Conservation (phyloP, 140 eudicot genomes). For the Oenanthe javanica region DNA sequence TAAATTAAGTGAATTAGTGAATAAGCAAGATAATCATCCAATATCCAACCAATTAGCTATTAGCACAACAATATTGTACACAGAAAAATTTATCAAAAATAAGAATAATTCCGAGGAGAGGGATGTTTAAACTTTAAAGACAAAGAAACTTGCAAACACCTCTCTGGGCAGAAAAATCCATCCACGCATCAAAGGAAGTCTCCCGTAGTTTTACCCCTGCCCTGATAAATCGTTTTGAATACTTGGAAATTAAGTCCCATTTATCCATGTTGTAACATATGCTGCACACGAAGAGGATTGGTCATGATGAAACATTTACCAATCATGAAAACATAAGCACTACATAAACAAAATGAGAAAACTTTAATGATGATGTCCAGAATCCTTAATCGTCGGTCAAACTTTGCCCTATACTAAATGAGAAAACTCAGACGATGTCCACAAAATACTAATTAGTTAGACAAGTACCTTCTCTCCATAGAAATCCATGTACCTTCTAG, state of each 20-base stretch:
- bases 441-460: neutral
- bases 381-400: neutral
- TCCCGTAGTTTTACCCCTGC: slow-evolving; percentile 68
- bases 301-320: neutral
- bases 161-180: slow-evolving; percentile 74
- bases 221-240: slow-evolving; percentile 58
- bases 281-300: slow-evolving; percentile 31
- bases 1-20: neutral
- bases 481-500: neutral
- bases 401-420: neutral
- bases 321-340: neutral
- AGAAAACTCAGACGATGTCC: no score
- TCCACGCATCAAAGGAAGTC: slow-evolving; percentile 71
- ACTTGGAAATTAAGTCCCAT: slow-evolving; percentile 69
- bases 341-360: neutral
- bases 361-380: neutral
- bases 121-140: neutral
- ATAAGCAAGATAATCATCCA: neutral
- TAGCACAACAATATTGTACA: neutral
- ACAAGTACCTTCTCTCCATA: neutral
- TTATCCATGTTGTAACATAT: slow-evolving; percentile 57
- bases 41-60: neutral
- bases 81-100: neutral
- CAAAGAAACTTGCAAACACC: slow-evolving; percentile 35
- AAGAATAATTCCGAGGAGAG: neutral